Evolutionary conservation across 192 early-diverging fungal genomes (phyloP).

Genomic region (Cladochytrium replicatum): DNA sequence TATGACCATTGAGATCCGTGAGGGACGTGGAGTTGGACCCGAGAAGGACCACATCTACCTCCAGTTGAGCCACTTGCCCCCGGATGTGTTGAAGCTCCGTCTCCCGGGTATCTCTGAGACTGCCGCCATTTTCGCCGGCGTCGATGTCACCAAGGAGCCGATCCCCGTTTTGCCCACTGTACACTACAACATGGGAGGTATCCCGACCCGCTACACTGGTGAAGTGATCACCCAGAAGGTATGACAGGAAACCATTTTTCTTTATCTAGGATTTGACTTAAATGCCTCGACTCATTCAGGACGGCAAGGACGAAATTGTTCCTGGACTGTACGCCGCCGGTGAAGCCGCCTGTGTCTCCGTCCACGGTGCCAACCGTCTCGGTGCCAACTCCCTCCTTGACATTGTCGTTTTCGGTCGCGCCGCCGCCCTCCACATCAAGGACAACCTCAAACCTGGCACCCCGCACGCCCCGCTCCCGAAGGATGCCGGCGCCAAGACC

Average conservation of each 20-base stretch:
- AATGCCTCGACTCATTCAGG: no score
- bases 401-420: slow-evolving; percentile 97
- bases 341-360: slow-evolving; percentile 94
- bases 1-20: slow-evolving; percentile 97
- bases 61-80: slow-evolving; percentile 89
- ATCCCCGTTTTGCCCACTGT: slow-evolving; percentile 98
- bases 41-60: slow-evolving; percentile 95
- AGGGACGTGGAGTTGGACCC: slow-evolving; percentile 92
- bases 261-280: no score
- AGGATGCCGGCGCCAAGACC: slow-evolving; percentile 76
- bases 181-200: slow-evolving; percentile 99
- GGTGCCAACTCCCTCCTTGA: slow-evolving; percentile 97
- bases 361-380: slow-evolving; percentile 97
- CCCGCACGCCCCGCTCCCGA: slow-evolving; percentile 70
- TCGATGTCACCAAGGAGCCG: slow-evolving; percentile 99
- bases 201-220: slow-evolving; percentile 94
- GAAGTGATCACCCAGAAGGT: slow-evolving; percentile 74
- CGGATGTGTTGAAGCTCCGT: slow-evolving; percentile 75
- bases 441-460: slow-evolving; percentile 81
- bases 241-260: no score
- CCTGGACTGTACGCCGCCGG: slow-evolving; percentile 97
- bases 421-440: slow-evolving; percentile 86
- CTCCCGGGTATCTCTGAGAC: slow-evolving; percentile 98
- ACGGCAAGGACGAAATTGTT: slow-evolving; percentile 85
- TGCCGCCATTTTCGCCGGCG: slow-evolving; percentile 94